These are phyloP conservation scores for Aureobasidium sp. DNA, from an alignment of 2,329 filamentous ascomycete genomes.

Conservation along the genomic window DNA sequence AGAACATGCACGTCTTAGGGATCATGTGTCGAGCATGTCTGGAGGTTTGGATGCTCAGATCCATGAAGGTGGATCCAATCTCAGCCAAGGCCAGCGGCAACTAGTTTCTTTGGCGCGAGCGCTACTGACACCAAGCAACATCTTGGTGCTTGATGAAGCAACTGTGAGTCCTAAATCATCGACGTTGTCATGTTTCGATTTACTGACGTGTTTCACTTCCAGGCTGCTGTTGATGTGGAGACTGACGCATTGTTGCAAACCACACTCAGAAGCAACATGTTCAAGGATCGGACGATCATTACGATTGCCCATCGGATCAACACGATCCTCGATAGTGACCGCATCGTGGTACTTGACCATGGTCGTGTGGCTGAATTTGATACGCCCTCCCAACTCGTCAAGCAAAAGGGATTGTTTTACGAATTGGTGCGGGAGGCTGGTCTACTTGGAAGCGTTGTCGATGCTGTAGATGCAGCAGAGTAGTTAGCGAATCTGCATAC, in stretches of 20 bases:
- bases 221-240: constrained; percentile 63
- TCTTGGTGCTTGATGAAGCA: constrained; percentile 92
- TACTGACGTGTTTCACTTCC: constrained; percentile 17
- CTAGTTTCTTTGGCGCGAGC: constrained; percentile 89
- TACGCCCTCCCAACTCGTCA: constrained; percentile 70
- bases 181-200: not conserved
- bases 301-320: constrained; percentile 98
- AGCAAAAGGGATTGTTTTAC: constrained; percentile 73
- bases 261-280: constrained; percentile 58
- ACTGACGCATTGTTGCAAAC: constrained; percentile 60
- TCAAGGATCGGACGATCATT: constrained; percentile 90
- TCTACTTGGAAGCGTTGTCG: constrained; percentile 46
- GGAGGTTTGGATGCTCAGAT: constrained; percentile 85
- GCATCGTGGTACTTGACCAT: constrained; percentile 87
- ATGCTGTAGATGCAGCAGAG: constrained; percentile 16
- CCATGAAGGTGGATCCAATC: constrained; percentile 92
- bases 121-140: constrained; percentile 90
- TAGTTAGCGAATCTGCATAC: constrained; percentile 8
- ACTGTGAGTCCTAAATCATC: constrained; percentile 64
- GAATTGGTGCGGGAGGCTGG: constrained; percentile 88
- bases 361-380: constrained; percentile 91
- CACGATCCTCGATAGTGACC: constrained; percentile 82
- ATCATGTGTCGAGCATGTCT: constrained; percentile 78
- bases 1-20: constrained; percentile 91
- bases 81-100: constrained; percentile 91